phyloP scores from a whole-genome alignment of 2,329 filamentous ascomycete species.

The Xylariales sp. region DNA sequence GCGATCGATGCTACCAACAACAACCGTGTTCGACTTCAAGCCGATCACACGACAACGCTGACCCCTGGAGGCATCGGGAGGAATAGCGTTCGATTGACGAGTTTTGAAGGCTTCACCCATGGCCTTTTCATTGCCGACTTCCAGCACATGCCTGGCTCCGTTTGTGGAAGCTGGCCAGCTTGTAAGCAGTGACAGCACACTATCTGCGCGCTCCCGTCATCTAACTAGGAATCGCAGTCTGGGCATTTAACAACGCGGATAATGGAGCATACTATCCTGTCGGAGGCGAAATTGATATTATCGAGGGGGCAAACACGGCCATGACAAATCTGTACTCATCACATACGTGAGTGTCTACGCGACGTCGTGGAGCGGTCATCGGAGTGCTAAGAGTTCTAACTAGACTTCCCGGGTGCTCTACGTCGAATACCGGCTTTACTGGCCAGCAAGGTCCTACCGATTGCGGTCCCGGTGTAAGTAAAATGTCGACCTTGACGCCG shows the following conservation, averaged over 20 bases:
- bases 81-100: conserved; percentile 62
- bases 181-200: conserved; percentile 36
- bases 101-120: conserved; percentile 57
- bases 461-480: conserved; percentile 21
- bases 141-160: conserved; percentile 65
- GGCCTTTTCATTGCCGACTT: conserved; percentile 71
- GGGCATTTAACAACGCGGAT: conserved; percentile 35
- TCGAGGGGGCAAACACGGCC: conserved; percentile 65
- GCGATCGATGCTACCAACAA: conserved; percentile 35
- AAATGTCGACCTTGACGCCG: background rate
- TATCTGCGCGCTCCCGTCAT: too few relatives aligned
- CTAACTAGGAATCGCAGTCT: conserved; percentile 30
- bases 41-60: conserved; percentile 37
- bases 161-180: conserved; percentile 71
- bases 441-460: conserved; percentile 16
- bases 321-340: conserved; percentile 57
- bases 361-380: too few relatives aligned
- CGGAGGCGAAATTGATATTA: conserved; percentile 64
- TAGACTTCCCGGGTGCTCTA: conserved; percentile 17
- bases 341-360: conserved; percentile 42
- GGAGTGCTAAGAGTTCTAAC: too few relatives aligned
- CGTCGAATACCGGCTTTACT: conserved; percentile 16
- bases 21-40: conserved; percentile 42
- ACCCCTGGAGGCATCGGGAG: conserved; percentile 32
- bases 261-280: conserved; percentile 53